Evolutionary conservation across 2,329 filamentous ascomycete species (phyloP), one percentile per base, ranked within the genome.

Genomic region (Fusarium napiforme): DNA sequence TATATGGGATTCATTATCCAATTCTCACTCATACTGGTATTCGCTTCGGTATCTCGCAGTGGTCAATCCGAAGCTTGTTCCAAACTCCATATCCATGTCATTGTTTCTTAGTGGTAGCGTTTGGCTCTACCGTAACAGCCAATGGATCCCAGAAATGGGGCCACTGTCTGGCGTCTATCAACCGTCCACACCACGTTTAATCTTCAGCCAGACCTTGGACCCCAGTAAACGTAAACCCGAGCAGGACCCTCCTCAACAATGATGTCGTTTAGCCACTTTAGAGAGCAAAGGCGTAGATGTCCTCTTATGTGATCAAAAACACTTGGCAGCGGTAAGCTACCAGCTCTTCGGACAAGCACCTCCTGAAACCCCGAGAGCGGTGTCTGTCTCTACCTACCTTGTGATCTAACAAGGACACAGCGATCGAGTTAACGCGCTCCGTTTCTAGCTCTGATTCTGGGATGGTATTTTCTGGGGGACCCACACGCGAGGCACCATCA

Each of bases 131-230:
- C 42, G 42, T 57, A 57, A 40, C 59, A 55, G 50, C 67, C 75
- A 77, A 77, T 77, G 66, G 65, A 67, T 39, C 64, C 58, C 53
- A 64, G 46, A 60, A 46, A 77, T 75, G 71, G 73, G 71, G 58
- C 74, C 75, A 77, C 74, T 55, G 50, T 64, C 74, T 62, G 61
- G 69, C 64, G 69, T 75, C 69, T 65, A 62, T 76, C 73, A 77
- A 74, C 67, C 67, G 46, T 68, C 67, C 74, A 74, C 67, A 71
- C 75, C 72, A 77, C 67, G 59, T 57, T 69, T 62, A 67, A 62
- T 64, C 47, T 56, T 45, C 34, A 36, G 49, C 63, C 61, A 43
- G 58, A 42, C 50, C 52, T 69, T 40, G 30, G 56, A 50, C 58
- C 61, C 64, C 53, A 39, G 57, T 45, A 61, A 42, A 42, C 19